Evolutionary conservation across 495 filamentous ascomycete genomes (phyloP), one percentile per base, ranked within the genome.

Genomic region (Lophium mytilinum): DNA sequence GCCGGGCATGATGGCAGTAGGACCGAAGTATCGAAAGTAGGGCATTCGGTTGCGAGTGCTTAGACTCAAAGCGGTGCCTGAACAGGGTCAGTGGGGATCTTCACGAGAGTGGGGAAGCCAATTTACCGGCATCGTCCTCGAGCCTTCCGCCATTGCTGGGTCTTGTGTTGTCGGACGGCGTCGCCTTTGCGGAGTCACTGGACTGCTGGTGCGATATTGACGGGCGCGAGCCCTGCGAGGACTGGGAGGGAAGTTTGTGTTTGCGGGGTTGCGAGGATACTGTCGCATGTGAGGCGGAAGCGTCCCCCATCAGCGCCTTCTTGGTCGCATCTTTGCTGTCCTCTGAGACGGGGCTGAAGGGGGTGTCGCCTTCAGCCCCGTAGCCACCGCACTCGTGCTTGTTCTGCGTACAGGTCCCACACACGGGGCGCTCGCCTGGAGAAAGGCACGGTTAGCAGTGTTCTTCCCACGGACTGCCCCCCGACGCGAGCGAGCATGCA

Each of bases 1-100:
- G n/a, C 89, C 89, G 2, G 88, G 88, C 37, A 91, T 87, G 62
- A 94, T 94, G 55, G 89, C 89, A 2, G 89, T 94, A 0, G 88
- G 87, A 0, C 89, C 89, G 66, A 92, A 91, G 66, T 91, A 94
- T 43, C 89, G 75, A 68, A 92, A 94, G 67, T 90, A 94, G 1
- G 89, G 88, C 53, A 92, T 86, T 52, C 88, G 85, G 59, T 85
- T 74, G 74, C 83, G 69, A 51, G 69, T 65, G 36, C 65, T 56
- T 5, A 69, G 52, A 30, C 59, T 66, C 30, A 71, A 56, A 21
- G 52, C 43, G 15, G 24, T 6, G 24, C 24, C 24, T 30, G 24
- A 30, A 30, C 24, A 30, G 24, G 6, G 24, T 30, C 24, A 30
- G 24, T 30, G 24, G 24, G 2, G 24, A 30, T 30, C 24, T 30